Conservation (phyloP, 169 alveolate genomes). For the Babesia bovis region DNA sequence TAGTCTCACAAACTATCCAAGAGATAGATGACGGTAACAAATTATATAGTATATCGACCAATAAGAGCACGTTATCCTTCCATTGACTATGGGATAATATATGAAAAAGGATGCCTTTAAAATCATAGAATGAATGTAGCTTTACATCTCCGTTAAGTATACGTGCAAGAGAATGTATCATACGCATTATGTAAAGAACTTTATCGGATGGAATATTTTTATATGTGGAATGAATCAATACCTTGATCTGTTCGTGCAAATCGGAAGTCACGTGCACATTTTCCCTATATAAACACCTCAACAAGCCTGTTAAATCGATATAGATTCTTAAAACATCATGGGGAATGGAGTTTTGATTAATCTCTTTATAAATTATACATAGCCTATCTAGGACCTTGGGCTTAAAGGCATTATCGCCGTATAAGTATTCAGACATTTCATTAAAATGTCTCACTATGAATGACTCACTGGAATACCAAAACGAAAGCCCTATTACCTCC, state of each 20-base stretch:
- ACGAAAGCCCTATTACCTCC: not conserved
- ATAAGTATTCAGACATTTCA: not conserved
- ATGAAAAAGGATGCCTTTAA: not conserved
- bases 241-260: conserved; percentile 1
- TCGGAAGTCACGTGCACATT: not conserved
- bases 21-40: not conserved
- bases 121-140: not conserved
- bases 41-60: conserved; percentile 16
- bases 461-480: not conserved
- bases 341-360: not conserved
- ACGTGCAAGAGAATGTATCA: not conserved
- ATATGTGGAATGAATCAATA: not conserved
- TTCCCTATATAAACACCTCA: not conserved
- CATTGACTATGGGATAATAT: not conserved
- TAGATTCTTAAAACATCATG: not conserved
- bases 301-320: not conserved
- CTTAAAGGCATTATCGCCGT: not conserved
- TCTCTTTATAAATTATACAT: not conserved
- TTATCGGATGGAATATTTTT: not conserved
- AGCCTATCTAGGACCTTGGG: not conserved
- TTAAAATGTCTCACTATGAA: not conserved
- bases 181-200: not conserved
- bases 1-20: not conserved
- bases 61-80: conserved; percentile 6
- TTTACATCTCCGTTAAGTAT: not conserved